Evolutionary conservation across 176 grass and related monocot genomes (phyloP), one percentile per base, ranked within the genome.

Genomic region (Cenchrus purpureus): DNA sequence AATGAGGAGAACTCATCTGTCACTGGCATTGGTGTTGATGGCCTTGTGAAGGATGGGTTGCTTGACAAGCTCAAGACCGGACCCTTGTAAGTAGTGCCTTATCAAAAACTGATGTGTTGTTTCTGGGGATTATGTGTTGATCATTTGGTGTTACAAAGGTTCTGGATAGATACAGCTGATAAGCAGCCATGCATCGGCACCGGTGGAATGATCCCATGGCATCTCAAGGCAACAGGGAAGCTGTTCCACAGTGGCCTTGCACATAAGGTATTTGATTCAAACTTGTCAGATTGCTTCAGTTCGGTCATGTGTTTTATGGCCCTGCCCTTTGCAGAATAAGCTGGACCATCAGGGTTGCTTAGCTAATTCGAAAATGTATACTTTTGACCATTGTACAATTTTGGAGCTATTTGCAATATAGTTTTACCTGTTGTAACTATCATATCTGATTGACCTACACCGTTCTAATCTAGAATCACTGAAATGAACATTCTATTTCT

Each of bases 121-220:
- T 52, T 2, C 1, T 67, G 65, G 4, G 20, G 14, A 79, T 73
- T 83, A 37, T 66, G 17, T 55, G 54, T 29, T 87, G 32, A 84
- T 85, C 31, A 12, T 65, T 85, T 25, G 12, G 13, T 12, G 16
- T 8, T 86, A 51, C 28, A 59, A 80, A 94, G 93, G 90, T 98
- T 95, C 85, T 98, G 96, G 96, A 94, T 98, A 83, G 93, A 98
- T 87, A 92, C 92, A 20, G 93, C 91, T 60, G 93, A 98, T 86
- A 98, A 98, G 81, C 93, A 98, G 86, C 96, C 96, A 0, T 95
- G 96, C 74, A 91, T 95, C 86, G 93, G 91, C 79, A 98, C 91
- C 0, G 96, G 93, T 66, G 96, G 97, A 37, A 92, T 91, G 90
- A 95, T 98, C 77, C 34, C 88, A 34, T 98, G 97, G 97, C 90